Conservation (phyloP, 1,139 yeast genomes). For the Yamadazyma pseudoaaseri region DNA sequence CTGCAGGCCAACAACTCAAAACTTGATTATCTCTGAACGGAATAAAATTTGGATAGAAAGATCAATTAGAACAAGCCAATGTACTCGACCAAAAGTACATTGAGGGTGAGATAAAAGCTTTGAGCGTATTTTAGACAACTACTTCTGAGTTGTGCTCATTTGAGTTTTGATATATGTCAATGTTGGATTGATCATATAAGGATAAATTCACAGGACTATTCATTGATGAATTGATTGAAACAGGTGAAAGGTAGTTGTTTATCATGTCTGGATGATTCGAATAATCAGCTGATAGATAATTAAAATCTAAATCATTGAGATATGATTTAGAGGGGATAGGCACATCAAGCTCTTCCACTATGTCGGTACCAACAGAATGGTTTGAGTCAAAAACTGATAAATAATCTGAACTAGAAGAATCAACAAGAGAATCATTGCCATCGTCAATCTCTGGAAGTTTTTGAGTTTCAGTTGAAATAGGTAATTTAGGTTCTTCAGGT, state of each 20-base stretch:
- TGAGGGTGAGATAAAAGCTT: slow-evolving; percentile 1
- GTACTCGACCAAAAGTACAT: slow-evolving; percentile 5
- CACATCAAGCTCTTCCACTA: not conserved
- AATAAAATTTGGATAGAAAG: slow-evolving; percentile 1
- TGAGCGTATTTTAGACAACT: slow-evolving; percentile 28
- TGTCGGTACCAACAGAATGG: not conserved
- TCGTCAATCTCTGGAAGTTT: not conserved
- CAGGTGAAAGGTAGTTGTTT: slow-evolving; percentile 39
- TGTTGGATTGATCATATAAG: slow-evolving; percentile 16
- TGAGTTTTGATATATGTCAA: slow-evolving; percentile 3
- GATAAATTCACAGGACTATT: slow-evolving; percentile 45
- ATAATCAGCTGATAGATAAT: slow-evolving; percentile 1
- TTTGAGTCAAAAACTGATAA: not conserved
- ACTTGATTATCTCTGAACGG: slow-evolving; percentile 1
- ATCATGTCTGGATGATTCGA: slow-evolving; percentile 3
- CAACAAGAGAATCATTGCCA: not conserved
- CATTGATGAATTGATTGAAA: slow-evolving; percentile 42
- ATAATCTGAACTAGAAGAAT: not conserved
- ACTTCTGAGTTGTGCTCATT: slow-evolving; percentile 54
- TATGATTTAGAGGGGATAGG: not conserved
- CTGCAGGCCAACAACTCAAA: slow-evolving; percentile 17
- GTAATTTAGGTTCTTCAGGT: too few relatives aligned
- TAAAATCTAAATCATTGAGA: not conserved
- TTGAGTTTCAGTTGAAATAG: not conserved
- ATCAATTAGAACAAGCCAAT: not conserved